Conservation (phyloP, 257 asterid species). For the Scutellaria minor region DNA sequence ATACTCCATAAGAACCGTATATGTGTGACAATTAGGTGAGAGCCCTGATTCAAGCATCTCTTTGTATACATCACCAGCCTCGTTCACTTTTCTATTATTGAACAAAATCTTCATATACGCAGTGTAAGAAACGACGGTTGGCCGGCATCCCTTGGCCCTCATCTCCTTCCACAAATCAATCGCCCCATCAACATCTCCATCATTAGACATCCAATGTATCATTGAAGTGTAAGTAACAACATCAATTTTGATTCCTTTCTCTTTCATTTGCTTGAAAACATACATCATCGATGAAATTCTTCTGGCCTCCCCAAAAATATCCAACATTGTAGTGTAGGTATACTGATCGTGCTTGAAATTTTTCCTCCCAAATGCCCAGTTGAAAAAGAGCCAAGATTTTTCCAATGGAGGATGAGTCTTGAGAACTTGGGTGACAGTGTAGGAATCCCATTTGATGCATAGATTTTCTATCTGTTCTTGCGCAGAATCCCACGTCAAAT, state of each 20-base stretch:
- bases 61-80: slow-evolving; percentile 64
- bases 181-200: slow-evolving; percentile 76
- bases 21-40: slow-evolving; percentile 74
- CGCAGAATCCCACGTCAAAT: slow-evolving; percentile 85
- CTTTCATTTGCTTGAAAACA: slow-evolving; percentile 76
- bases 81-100: slow-evolving; percentile 57
- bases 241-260: slow-evolving; percentile 70
- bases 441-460: slow-evolving; percentile 85
- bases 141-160: slow-evolving; percentile 67
- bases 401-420: slow-evolving; percentile 95
- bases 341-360: slow-evolving; percentile 87
- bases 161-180: slow-evolving; percentile 75
- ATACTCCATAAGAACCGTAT: slow-evolving; percentile 83
- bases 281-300: slow-evolving; percentile 78
- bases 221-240: slow-evolving; percentile 81
- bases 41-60: slow-evolving; percentile 86
- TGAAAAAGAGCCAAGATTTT: slow-evolving; percentile 93
- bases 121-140: slow-evolving; percentile 85
- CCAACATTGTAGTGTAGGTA: slow-evolving; percentile 94
- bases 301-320: slow-evolving; percentile 92
- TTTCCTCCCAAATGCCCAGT: slow-evolving; percentile 65
- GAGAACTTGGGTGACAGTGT: slow-evolving; percentile 84
- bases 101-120: slow-evolving; percentile 88
- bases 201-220: slow-evolving; percentile 83
- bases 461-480: slow-evolving; percentile 62